Base-by-base conservation (phyloP, 306 rosid genomes). In the Quercus gilva region DNA sequence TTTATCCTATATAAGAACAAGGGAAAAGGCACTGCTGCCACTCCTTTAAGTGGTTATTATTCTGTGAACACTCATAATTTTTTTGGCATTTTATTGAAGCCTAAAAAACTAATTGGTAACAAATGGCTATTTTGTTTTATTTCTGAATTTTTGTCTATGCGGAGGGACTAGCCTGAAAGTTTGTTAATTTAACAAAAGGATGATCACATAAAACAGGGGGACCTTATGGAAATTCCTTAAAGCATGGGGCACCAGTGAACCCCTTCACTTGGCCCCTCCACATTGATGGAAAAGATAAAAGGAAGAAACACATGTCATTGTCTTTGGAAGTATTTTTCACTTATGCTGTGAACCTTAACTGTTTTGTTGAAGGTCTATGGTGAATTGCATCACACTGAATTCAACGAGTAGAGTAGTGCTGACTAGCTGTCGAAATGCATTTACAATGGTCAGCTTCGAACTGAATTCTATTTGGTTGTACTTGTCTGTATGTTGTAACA, bases 341-440 rank as follows among this genome's bases (percentile, higher is more conserved):
- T 52, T 20, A 13, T 75, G 56, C 64, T 25, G 25, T 18, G 31
- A 23, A 55, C 55, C 74, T 52, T 49, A 49, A 60, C 75, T 76
- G 56, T 72, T 77, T 61, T 80, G 43, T 70, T 79, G 88, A 86
- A 94, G 99, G 99, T 91, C 99, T 76, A 92, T 95, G 99, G 85
- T 92, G 79, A 95, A 86, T 86, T 95, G 99, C 86, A 91, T 92
- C 69, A 95, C 99, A 1, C 84, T 92, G 81, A 92, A 91, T 86
- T 85, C 97, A 37, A 81, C 97, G 41, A 92, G 97, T 90, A 89
- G 99, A 88, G 97, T 92, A 78, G 96, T 88, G 58, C 86, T 95
- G 77, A 90, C 97, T 80, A 95, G 99, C 78, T 92, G 99, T 79
- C 97, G 99, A 71, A 95, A 95, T 82, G 97, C 97, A 78, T 94